Percentiles rank a stretch among this genome's conserved stretches.
Conservation (phyloP, 768 basidiomycete genomes). For the Termitomyces sp. region DNA sequence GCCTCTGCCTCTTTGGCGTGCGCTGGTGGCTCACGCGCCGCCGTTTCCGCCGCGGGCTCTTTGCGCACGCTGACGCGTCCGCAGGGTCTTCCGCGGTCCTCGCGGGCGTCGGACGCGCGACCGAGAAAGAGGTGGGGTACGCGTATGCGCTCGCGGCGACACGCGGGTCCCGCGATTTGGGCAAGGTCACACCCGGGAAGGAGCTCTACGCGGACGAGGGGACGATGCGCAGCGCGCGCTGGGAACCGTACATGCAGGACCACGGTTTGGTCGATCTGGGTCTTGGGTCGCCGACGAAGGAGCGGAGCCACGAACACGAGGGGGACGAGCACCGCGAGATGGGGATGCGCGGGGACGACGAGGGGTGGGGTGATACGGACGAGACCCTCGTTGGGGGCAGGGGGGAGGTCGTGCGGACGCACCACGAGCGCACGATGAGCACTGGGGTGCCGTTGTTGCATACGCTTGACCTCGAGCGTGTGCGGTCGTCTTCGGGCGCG, state of each 20-base stretch:
- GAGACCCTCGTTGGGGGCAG: slow-evolving; percentile 14
- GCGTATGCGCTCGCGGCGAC: slow-evolving; percentile 32
- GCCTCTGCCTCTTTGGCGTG: slow-evolving; percentile 44
- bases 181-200: background rate
- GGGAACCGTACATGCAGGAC: slow-evolving; percentile 31
- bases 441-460: slow-evolving; percentile 23
- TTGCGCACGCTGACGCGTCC: too few species aligned
- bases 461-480: background rate
- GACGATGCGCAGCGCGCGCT: slow-evolving; percentile 29
- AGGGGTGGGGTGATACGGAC: slow-evolving; percentile 12
- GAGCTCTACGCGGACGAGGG: background rate
- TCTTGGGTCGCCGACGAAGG: slow-evolving; percentile 21
- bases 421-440: slow-evolving; percentile 19
- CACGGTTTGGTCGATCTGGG: slow-evolving; percentile 25
- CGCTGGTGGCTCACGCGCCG: slow-evolving; percentile 46
- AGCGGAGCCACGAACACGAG: background rate
- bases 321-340: slow-evolving; percentile 7
- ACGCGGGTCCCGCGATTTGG: background rate
- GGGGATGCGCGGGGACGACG: background rate
- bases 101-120: background rate
- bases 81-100: background rate
- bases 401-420: slow-evolving; percentile 5
- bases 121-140: slow-evolving; percentile 25
- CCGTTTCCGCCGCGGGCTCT: slow-evolving; percentile 16
- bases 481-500: too few species aligned